A percentile compares a stretch with the other conserved stretches of the same genome.
These are phyloP conservation scores for Millerozyma acaciae DNA, from an alignment of 805 yeast genomes.

Conservation along the genomic window DNA sequence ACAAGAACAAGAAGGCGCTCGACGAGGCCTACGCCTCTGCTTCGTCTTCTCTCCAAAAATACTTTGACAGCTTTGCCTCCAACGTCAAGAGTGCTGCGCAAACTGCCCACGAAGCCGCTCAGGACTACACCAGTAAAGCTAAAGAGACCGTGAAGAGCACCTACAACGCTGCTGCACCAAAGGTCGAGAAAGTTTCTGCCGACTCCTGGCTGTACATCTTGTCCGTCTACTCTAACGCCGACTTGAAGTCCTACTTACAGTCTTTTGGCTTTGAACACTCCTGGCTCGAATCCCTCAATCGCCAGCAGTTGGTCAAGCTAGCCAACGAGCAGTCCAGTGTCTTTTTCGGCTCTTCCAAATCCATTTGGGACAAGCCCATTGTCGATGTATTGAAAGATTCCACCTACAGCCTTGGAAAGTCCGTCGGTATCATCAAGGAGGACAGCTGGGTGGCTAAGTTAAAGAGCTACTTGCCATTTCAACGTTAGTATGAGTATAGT, in stretches of 20 bases:
- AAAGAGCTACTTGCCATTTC: slow-evolving; percentile 3
- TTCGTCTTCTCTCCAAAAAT: too few relatives aligned
- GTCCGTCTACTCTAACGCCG: slow-evolving; percentile 41
- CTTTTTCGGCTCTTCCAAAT: slow-evolving; percentile 19
- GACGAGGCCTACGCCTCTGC: too few relatives aligned
- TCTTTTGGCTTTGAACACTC: slow-evolving; percentile 38
- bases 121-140: slow-evolving; percentile 2
- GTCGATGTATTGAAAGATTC: slow-evolving; percentile 12
- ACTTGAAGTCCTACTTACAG: slow-evolving; percentile 37
- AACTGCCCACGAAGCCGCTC: slow-evolving; percentile 1
- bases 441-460: slow-evolving; percentile 8
- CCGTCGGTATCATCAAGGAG: slow-evolving; percentile 10
- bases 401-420: slow-evolving; percentile 7
- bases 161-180: slow-evolving; percentile 7
- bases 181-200: slow-evolving; percentile 5
- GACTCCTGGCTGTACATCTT: slow-evolving; percentile 15
- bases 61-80: too few relatives aligned
- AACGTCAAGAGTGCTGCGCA: too few relatives aligned
- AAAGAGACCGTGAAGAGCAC: slow-evolving; percentile 3
- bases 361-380: slow-evolving; percentile 15
- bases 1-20: too few relatives aligned
- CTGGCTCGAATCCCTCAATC: slow-evolving; percentile 14
- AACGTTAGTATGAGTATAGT: neutral
- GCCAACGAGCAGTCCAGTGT: slow-evolving; percentile 42
- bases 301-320: slow-evolving; percentile 31